phyloP scores from a whole-genome alignment of 176 grass and related monocot genomes.

The Themeda triandra region DNA sequence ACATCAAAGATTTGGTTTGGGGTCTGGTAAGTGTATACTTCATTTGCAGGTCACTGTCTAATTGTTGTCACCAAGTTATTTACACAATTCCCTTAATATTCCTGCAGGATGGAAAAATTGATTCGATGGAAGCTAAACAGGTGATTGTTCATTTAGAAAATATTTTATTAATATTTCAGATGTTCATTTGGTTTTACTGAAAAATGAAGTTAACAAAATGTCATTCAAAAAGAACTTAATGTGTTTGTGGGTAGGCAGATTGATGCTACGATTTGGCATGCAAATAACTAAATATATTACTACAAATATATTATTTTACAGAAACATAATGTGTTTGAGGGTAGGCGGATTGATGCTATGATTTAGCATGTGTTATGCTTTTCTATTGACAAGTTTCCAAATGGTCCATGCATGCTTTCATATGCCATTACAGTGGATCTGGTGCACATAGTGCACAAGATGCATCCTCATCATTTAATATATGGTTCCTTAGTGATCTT shows the following conservation, averaged over 20 bases:
- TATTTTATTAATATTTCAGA: slow-evolving; percentile 13
- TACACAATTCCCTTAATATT: slow-evolving; percentile 16
- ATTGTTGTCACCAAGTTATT: slow-evolving; percentile 24
- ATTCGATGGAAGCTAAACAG: slow-evolving; percentile 89
- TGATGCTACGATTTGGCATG: background rate
- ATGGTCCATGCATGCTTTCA: background rate
- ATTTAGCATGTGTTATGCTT: background rate
- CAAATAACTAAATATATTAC: background rate
- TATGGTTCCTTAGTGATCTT: background rate
- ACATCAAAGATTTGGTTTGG: slow-evolving; percentile 82
- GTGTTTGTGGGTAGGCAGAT: background rate
- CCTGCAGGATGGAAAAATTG: slow-evolving; percentile 81
- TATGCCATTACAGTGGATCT: background rate
- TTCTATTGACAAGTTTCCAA: background rate
- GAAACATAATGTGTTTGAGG: background rate
- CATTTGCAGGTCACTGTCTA: background rate
- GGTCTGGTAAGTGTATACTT: slow-evolving; percentile 60
- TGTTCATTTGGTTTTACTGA: background rate
- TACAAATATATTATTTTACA: background rate
- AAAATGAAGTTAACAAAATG: background rate
- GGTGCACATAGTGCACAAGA: background rate
- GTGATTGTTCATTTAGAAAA: slow-evolving; percentile 35
- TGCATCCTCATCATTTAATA: slow-evolving; percentile 12
- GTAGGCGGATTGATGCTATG: background rate
- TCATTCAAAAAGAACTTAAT: background rate